Conservation (phyloP, 305 asterid genomes). For the Fraxinus floribunda region DNA sequence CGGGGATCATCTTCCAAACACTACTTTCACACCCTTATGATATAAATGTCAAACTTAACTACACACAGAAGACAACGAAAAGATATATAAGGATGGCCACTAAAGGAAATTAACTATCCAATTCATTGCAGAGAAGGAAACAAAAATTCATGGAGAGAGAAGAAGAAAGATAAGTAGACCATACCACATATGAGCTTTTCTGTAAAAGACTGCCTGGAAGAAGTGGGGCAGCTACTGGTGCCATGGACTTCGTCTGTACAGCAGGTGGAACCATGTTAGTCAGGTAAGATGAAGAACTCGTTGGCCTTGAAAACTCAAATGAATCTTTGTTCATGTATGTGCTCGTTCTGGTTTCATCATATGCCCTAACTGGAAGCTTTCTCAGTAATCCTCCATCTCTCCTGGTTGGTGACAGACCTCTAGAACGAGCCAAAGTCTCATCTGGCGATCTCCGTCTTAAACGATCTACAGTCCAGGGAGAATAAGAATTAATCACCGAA, state of each 20-base stretch:
- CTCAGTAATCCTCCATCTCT: slow-evolving; percentile 56
- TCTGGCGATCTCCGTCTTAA: slow-evolving; percentile 76
- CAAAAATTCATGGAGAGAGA: slow-evolving; percentile 16
- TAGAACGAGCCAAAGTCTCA: slow-evolving; percentile 42
- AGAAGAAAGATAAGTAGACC: slow-evolving; percentile 21
- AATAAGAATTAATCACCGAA: slow-evolving; percentile 43
- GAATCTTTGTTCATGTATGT: slow-evolving; percentile 50
- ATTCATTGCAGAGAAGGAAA: slow-evolving; percentile 7
- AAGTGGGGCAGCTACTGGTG: slow-evolving; percentile 39
- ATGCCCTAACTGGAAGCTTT: slow-evolving; percentile 42
- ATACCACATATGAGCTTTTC: slow-evolving; percentile 58
- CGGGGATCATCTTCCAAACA: background rate
- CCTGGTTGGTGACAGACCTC: slow-evolving; percentile 54
- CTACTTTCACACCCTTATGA: background rate
- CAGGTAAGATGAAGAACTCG: slow-evolving; percentile 43
- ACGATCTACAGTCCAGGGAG: slow-evolving; percentile 78
- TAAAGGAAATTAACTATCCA: slow-evolving; percentile 9
- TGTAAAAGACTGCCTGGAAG: slow-evolving; percentile 50
- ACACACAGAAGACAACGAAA: background rate
- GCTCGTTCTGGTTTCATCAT: slow-evolving; percentile 52
- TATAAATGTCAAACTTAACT: background rate
- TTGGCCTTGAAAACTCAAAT: slow-evolving; percentile 52
- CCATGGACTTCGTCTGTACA: slow-evolving; percentile 45
- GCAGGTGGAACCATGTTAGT: slow-evolving; percentile 49
- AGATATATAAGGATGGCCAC: background rate